A percentile compares a stretch with the other conserved stretches of the same genome.
phyloP scores from a whole-genome alignment of 2,329 filamentous ascomycete genomes.

The Plenodomus lindquistii region DNA sequence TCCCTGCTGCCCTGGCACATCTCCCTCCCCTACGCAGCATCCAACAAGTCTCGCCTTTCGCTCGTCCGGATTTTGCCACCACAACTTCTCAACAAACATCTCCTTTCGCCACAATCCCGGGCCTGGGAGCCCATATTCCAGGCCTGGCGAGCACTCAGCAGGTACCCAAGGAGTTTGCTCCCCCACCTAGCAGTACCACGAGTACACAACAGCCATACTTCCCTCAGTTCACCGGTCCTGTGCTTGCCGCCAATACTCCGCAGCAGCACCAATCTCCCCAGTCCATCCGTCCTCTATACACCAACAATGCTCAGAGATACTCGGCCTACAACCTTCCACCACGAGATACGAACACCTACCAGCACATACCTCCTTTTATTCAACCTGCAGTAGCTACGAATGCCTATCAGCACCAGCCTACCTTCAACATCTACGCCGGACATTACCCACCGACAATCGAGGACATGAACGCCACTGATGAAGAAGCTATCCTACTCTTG shows the following conservation, averaged over 20 bases:
- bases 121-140: neutral
- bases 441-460: constrained; percentile 7
- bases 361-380: neutral
- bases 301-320: neutral
- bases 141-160: neutral
- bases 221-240: too few species aligned
- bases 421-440: constrained; percentile 7
- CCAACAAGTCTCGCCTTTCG: neutral
- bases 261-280: too few species aligned
- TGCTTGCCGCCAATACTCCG: too few species aligned
- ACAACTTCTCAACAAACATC: neutral
- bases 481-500: constrained; percentile 13
- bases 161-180: too few species aligned
- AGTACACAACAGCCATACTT: too few species aligned
- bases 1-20: neutral
- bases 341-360: too few species aligned
- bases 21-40: neutral
- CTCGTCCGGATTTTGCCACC: too few species aligned
- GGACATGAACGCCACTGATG: constrained; percentile 15
- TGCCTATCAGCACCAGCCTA: neutral
- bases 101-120: neutral
- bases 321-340: too few species aligned
- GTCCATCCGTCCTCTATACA: neutral
- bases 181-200: too few species aligned
- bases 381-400: neutral